phyloP scores from a whole-genome alignment of 345 rosid genomes.

The Angophora floribunda region DNA sequence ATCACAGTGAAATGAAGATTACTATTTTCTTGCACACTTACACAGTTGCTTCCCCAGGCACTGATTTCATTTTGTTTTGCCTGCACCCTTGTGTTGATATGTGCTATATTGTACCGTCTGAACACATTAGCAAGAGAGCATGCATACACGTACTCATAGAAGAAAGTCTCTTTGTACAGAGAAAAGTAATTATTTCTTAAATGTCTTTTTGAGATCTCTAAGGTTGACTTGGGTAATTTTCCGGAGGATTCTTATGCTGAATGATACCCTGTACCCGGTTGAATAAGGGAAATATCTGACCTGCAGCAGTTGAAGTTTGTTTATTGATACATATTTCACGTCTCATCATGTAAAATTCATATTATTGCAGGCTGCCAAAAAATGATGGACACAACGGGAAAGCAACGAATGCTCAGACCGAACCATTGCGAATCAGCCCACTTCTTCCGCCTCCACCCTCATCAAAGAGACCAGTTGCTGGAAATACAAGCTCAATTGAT shows the following conservation, averaged over 20 bases:
- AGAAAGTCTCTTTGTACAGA: not conserved
- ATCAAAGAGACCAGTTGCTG: slow-evolving; percentile 52
- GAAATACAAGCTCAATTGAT: slow-evolving; percentile 41
- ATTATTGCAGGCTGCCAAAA: slow-evolving; percentile 51
- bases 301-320: not conserved
- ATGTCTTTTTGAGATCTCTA: not conserved
- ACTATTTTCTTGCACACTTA: not conserved
- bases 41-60: not conserved
- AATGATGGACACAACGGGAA: slow-evolving; percentile 36
- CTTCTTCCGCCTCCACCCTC: slow-evolving; percentile 86
- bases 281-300: not conserved
- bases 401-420: slow-evolving; percentile 17
- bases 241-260: not conserved
- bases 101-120: not conserved
- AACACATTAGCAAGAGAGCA: not conserved
- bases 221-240: not conserved
- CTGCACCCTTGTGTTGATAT: not conserved
- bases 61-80: not conserved
- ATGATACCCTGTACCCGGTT: not conserved
- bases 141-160: not conserved
- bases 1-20: not conserved
- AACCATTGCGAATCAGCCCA: slow-evolving; percentile 28
- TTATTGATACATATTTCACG: not conserved
- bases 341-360: not conserved
- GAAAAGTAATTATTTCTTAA: not conserved